Conservation (phyloP, 352 stramenopile genomes). For the Albugo candida region DNA sequence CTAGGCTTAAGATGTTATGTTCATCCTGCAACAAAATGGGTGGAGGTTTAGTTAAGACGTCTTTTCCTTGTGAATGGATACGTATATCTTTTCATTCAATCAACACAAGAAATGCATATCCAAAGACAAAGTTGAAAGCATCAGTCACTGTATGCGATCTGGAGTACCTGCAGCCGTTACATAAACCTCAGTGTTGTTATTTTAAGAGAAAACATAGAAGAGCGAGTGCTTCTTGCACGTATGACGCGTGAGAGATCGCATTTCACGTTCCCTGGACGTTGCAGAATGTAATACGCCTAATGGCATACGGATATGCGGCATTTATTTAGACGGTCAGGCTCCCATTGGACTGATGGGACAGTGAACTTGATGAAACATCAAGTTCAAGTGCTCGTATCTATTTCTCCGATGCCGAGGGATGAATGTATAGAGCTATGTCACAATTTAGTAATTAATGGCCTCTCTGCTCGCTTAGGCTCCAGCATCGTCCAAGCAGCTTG, state of each 20-base stretch:
- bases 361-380: constrained; percentile 29
- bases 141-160: no score
- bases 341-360: no score
- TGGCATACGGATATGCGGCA: constrained; percentile 19
- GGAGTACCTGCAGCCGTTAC: not conserved
- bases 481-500: not conserved
- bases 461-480: not conserved
- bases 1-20: constrained; percentile 19
- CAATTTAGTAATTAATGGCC: not conserved
- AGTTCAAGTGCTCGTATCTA: constrained; percentile 17
- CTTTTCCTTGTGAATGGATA: constrained; percentile 23
- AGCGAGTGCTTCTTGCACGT: constrained; percentile 43
- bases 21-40: constrained; percentile 25
- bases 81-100: constrained; percentile 39
- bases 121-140: no score
- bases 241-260: constrained; percentile 42
- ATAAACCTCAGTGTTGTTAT: not conserved
- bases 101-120: no score
- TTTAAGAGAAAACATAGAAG: constrained; percentile 16
- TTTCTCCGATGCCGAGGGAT: not conserved
- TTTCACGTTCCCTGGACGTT: constrained; percentile 56
- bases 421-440: not conserved
- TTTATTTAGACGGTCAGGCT: no score
- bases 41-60: constrained; percentile 20
- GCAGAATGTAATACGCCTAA: constrained; percentile 31